Base-by-base conservation (phyloP, 2,329 filamentous ascomycete genomes). In the Neodidymelliopsis sp. region DNA sequence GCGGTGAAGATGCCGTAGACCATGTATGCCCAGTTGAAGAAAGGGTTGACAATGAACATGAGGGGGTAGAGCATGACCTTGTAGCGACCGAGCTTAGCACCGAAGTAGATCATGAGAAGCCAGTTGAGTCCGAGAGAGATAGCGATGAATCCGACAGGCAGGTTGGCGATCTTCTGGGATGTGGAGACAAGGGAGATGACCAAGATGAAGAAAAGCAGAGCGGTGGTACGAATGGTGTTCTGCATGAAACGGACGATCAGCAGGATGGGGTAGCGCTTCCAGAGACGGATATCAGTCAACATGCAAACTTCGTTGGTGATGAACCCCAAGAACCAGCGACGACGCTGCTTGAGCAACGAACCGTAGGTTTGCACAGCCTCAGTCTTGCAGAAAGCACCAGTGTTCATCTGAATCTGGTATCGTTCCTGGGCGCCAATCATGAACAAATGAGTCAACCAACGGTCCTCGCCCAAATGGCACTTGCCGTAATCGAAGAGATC, bases 11-110 rank as follows among this genome's bases (percentile, higher is more conserved):
- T 95, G 33, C 91, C 92, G 71, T 97, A 96, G 2, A 96, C 88
- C 89, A 97, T 96, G 77, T 97, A 97, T 49, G 91, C 84, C 93
- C 93, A 97, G 74, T 97, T 97, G 81, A 97, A 92, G 69, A 97
- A 95, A 0, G 94, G 93, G 67, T 97, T 97, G 56, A 97, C 73
- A 35, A 96, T 76, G 70, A 97, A 97, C 91, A 97, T 97, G 55
- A 97, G 65, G 0, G 93, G 93, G 69, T 97, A 97, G 5, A 97
- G 79, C 87, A 90, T 93, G 54, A 95, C 89, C 79, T 99, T 97
- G 78, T 88, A 97, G 9, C 94, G 84, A 53, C 87, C 86, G 37
- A 97, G 82, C 74, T 90, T 91, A 45, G 87, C 83, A 18, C 91
- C 93, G 71, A 97, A 97, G 77, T 96, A 97, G 53, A 97, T 77